A percentile compares a stretch with the other conserved stretches of the same genome.
Conservation (phyloP, 148 eudicot genomes). For the Rhododendron ovatum region DNA sequence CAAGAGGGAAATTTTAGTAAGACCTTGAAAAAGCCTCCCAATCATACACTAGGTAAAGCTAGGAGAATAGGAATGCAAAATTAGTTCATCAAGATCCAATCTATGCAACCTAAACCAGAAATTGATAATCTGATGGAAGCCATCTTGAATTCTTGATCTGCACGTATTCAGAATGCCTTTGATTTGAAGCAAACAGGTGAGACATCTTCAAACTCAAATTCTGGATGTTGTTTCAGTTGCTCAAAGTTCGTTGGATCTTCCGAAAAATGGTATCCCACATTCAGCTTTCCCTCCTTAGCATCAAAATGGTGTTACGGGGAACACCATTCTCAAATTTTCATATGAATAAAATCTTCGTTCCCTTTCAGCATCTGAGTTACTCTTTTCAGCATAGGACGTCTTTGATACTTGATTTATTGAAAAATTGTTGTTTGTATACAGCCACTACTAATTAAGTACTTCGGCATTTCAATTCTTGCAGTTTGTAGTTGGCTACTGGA, state of each 20-base stretch:
- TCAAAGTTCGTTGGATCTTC: conserved; percentile 68
- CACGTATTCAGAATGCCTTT: background rate
- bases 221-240: conserved; percentile 24
- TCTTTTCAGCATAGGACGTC: background rate
- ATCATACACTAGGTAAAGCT: background rate
- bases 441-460: too few relatives aligned
- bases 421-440: too few relatives aligned
- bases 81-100: background rate
- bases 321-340: conserved; percentile 61
- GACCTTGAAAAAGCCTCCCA: background rate
- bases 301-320: conserved; percentile 78
- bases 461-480: too few relatives aligned
- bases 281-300: conserved; percentile 74
- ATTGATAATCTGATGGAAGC: background rate
- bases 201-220: background rate
- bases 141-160: background rate
- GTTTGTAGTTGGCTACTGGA: too few relatives aligned
- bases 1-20: background rate
- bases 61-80: background rate
- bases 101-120: background rate
- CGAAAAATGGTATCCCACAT: conserved; percentile 66
- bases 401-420: too few relatives aligned
- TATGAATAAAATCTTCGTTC: conserved; percentile 54
- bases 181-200: background rate
- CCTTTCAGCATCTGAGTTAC: conserved; percentile 17